A percentile compares a stretch with the other conserved stretches of the same genome.
phyloP scores from a whole-genome alignment of 768 basidiomycete species.

The Tylopilus felleus region DNA sequence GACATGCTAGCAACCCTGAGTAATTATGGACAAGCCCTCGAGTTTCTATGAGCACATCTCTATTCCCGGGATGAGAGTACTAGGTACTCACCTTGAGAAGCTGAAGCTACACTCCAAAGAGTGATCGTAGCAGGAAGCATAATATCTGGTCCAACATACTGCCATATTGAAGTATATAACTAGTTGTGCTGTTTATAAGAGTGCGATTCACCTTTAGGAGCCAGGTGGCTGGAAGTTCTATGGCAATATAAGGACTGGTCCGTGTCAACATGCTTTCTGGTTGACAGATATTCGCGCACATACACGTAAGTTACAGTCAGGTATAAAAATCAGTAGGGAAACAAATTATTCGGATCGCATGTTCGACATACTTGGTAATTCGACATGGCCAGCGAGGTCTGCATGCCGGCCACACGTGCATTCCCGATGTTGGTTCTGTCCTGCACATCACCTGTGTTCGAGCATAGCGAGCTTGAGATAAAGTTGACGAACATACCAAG shows the following conservation, averaged over 20 bases:
- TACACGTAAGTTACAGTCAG: conserved; percentile 28
- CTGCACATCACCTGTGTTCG: conserved; percentile 23
- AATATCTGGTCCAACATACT: conserved; percentile 51
- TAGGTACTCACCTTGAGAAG: conserved; percentile 49
- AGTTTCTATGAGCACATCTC: too few relatives aligned
- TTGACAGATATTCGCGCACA: conserved; percentile 18
- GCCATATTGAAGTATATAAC: neutral
- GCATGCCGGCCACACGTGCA: conserved; percentile 59
- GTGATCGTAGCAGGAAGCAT: conserved; percentile 60
- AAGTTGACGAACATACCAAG: conserved; percentile 47
- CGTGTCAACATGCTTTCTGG: too few relatives aligned
- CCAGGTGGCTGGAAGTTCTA: conserved; percentile 61
- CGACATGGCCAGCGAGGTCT: too few relatives aligned
- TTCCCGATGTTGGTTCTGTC: conserved; percentile 49
- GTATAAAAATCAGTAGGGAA: too few relatives aligned
- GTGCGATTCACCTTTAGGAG: conserved; percentile 41
- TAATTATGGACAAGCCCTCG: conserved; percentile 45
- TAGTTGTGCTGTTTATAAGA: neutral
- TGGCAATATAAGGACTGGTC: conserved; percentile 47
- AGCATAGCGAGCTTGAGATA: too few relatives aligned
- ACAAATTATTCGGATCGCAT: too few relatives aligned
- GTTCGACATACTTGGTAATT: conserved; percentile 24
- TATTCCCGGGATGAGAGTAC: too few relatives aligned
- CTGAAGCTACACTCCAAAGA: conserved; percentile 65
- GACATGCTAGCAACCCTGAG: conserved; percentile 50